These are phyloP conservation scores for Alternaria arbusti DNA, from an alignment of 2,329 filamentous ascomycete genomes.

Conservation along the genomic window DNA sequence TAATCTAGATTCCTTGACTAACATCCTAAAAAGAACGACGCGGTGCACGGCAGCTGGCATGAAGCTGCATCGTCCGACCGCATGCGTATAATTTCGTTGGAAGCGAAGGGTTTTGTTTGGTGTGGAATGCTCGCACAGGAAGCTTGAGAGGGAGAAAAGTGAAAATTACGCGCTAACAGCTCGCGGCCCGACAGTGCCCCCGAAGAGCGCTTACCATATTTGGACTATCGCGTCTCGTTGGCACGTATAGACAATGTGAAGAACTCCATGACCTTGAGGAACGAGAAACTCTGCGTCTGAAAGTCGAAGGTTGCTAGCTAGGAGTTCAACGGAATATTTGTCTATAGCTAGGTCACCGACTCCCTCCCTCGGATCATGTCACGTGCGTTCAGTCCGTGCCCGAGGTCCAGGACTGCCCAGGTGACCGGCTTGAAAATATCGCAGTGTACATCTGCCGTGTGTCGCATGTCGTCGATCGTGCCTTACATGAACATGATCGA, in stretches of 20 bases:
- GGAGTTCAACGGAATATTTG: background rate
- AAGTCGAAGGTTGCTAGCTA: background rate
- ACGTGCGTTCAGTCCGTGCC: background rate
- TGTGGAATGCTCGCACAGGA: background rate
- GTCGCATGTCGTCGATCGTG: background rate
- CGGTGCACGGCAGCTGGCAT: conserved; percentile 1
- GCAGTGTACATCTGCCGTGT: background rate
- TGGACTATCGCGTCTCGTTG: background rate
- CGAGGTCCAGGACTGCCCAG: background rate
- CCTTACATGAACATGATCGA: background rate
- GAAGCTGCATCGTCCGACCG: background rate
- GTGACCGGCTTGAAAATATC: background rate
- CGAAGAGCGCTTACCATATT: conserved; percentile 5
- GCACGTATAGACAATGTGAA: background rate
- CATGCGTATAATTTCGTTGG: background rate
- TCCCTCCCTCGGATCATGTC: background rate
- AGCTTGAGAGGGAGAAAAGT: conserved; percentile 11
- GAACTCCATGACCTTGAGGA: background rate
- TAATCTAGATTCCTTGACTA: background rate
- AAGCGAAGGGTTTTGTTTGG: background rate
- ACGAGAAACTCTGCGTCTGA: background rate
- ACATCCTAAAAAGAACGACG: background rate
- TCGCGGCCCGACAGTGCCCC: conserved; percentile 9
- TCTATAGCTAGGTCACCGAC: background rate
- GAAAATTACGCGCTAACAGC: conserved; percentile 3